Percentiles rank a stretch among this genome's conserved stretches.
Conservation (phyloP, 1,284 basidiomycete species). For the Melanopsichium pennsylvanicum region DNA sequence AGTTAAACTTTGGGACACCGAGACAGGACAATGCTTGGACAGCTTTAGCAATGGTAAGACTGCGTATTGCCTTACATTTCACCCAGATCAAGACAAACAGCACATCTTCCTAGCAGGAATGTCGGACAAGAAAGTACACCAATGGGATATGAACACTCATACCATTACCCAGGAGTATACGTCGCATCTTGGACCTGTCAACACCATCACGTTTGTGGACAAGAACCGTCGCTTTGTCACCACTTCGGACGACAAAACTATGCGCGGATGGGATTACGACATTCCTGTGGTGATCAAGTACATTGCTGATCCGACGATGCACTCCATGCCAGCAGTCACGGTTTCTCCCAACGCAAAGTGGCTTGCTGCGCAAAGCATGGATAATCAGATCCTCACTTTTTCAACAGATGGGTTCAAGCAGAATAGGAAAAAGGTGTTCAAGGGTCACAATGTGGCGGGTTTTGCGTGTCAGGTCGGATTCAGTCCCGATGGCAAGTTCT, state of each 20-base stretch:
- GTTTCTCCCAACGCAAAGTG: slow-evolving; percentile 94
- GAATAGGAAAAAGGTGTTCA: slow-evolving; percentile 97
- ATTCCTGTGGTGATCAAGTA: slow-evolving; percentile 99
- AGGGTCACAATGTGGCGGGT: slow-evolving; percentile 92
- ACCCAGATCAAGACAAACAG: slow-evolving; percentile 95
- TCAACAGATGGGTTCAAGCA: slow-evolving; percentile 93
- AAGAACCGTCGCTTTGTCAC: slow-evolving; percentile 96
- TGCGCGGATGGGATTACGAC: slow-evolving; percentile 89
- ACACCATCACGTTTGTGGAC: slow-evolving; percentile 96
- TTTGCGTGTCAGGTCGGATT: slow-evolving; percentile 97
- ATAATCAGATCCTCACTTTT: slow-evolving; percentile 97
- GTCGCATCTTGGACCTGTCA: slow-evolving; percentile 96
- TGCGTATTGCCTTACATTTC: slow-evolving; percentile 91
- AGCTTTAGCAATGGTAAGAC: slow-evolving; percentile 96
- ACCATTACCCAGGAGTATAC: slow-evolving; percentile 98
- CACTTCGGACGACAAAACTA: slow-evolving; percentile 98
- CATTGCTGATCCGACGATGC: slow-evolving; percentile 98
- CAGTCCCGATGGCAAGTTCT: slow-evolving; percentile 96
- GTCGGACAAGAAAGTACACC: slow-evolving; percentile 98
- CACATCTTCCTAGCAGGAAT: slow-evolving; percentile 96
- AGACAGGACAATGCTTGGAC: slow-evolving; percentile 92
- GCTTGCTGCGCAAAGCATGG: slow-evolving; percentile 94
- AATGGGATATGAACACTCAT: slow-evolving; percentile 93
- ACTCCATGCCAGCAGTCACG: slow-evolving; percentile 97
- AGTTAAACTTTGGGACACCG: slow-evolving; percentile 99